Conservation (phyloP, 1,284 basidiomycete species). For the Fistulinella cinereoalba region DNA sequence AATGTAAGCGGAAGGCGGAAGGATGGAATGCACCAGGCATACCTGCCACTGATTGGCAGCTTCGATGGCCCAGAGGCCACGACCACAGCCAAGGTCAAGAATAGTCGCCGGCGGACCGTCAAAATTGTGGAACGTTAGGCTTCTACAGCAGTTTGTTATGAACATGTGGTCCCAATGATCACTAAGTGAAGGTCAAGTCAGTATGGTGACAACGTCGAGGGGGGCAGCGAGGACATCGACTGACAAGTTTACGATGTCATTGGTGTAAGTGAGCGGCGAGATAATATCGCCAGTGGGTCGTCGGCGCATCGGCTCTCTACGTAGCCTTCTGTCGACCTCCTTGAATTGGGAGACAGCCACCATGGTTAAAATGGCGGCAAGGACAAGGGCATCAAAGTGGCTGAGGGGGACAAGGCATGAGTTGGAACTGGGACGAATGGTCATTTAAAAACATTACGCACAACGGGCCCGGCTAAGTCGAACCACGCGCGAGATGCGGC, state of each 20-base stretch:
- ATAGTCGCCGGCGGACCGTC: slow-evolving; percentile 49
- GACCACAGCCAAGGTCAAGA: slow-evolving; percentile 79
- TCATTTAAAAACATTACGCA: slow-evolving; percentile 17
- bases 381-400: slow-evolving; percentile 21
- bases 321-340: slow-evolving; percentile 46
- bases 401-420: slow-evolving; percentile 9
- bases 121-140: slow-evolving; percentile 54
- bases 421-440: slow-evolving; percentile 1
- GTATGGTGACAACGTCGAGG: neutral
- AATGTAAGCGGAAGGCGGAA: slow-evolving; percentile 6
- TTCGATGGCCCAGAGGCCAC: slow-evolving; percentile 70
- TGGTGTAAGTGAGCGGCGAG: slow-evolving; percentile 53
- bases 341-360: slow-evolving; percentile 35
- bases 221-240: slow-evolving; percentile 18
- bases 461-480: slow-evolving; percentile 10
- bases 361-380: slow-evolving; percentile 27
- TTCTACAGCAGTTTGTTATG: slow-evolving; percentile 44
- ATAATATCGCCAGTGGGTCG: slow-evolving; percentile 47
- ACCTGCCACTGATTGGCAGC: slow-evolving; percentile 66
- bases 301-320: slow-evolving; percentile 40
- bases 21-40: slow-evolving; percentile 21
- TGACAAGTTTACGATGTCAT: slow-evolving; percentile 53
- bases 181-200: slow-evolving; percentile 34
- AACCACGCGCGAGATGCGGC: neutral
- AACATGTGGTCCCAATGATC: slow-evolving; percentile 71